A percentile compares a stretch with the other conserved stretches of the same genome.
Evolutionary conservation across 1,284 basidiomycete species (phyloP).

Genomic region (Gomphus sp.): DNA sequence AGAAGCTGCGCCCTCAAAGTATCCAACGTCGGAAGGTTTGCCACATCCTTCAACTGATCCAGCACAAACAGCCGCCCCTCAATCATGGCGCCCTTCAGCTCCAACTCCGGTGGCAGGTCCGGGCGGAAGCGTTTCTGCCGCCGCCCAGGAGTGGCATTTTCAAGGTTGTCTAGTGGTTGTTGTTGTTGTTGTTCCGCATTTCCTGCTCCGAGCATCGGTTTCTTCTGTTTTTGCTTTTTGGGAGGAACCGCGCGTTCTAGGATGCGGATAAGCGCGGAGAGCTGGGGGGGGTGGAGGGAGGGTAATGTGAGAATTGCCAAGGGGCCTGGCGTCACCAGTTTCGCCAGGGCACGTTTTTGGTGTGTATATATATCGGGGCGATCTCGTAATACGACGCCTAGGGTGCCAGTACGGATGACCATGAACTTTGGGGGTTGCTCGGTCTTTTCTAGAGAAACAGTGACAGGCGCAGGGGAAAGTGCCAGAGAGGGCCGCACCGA

Average conservation of each 20-base stretch:
- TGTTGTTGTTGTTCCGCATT: no score
- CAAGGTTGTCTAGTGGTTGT: constrained; percentile 45
- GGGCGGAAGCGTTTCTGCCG: constrained; percentile 48
- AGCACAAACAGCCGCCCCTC: constrained; percentile 61
- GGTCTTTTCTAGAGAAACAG: constrained; percentile 27
- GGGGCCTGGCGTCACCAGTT: constrained; percentile 40
- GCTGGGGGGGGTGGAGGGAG: constrained; percentile 58
- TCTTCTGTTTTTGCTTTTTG: no score
- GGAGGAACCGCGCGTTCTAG: constrained; percentile 59
- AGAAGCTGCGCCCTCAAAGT: constrained; percentile 67
- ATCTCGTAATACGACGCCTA: constrained; percentile 63
- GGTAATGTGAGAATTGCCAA: constrained; percentile 63
- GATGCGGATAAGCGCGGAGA: constrained; percentile 56
- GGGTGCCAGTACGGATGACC: constrained; percentile 59
- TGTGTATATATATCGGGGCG: constrained; percentile 40
- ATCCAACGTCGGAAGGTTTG: constrained; percentile 61
- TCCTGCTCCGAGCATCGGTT: no score
- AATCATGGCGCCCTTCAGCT: constrained; percentile 65
- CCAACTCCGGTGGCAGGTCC: constrained; percentile 49
- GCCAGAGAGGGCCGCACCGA: constrained; percentile 8
- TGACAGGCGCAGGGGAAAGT: constrained; percentile 5
- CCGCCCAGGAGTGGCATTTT: constrained; percentile 54
- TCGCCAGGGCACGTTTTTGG: constrained; percentile 34
- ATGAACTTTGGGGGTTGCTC: constrained; percentile 34
- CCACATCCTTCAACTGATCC: constrained; percentile 47